Conservation (phyloP, 208 protist genomes). For the Leishmania lainsoni region DNA sequence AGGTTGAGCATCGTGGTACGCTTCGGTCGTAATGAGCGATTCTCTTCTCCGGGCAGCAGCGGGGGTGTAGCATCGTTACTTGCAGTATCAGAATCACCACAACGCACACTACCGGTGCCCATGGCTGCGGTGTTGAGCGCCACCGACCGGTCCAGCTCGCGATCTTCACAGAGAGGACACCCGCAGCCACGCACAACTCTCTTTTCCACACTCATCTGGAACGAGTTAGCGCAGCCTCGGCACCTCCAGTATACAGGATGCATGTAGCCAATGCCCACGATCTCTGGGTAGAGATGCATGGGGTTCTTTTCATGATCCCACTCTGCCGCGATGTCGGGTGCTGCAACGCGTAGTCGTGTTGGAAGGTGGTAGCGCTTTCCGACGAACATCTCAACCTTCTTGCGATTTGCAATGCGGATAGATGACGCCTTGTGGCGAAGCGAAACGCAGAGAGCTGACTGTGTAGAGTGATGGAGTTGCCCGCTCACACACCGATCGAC, state of each 20-base stretch:
- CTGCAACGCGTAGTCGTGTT: slow-evolving; percentile 81
- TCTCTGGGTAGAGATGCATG: slow-evolving; percentile 82
- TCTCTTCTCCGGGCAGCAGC: slow-evolving; percentile 62
- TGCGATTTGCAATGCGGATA: slow-evolving; percentile 82
- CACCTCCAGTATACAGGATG: slow-evolving; percentile 83
- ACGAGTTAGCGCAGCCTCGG: slow-evolving; percentile 48
- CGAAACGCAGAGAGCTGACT: not conserved
- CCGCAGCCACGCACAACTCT: slow-evolving; percentile 85
- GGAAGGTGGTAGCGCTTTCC: slow-evolving; percentile 83
- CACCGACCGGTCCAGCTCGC: slow-evolving; percentile 1
- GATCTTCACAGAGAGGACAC: slow-evolving; percentile 60
- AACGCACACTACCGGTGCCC: not conserved
- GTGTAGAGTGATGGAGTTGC: not conserved
- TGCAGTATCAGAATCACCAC: not conserved
- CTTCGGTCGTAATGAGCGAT: slow-evolving; percentile 70
- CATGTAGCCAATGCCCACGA: slow-evolving; percentile 83
- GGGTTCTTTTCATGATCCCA: slow-evolving; percentile 89
- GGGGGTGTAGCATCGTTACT: not conserved
- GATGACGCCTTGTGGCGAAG: slow-evolving; percentile 38
- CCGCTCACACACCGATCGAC: not conserved
- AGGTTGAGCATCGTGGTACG: slow-evolving; percentile 78
- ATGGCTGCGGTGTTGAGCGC: not conserved
- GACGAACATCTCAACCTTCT: slow-evolving; percentile 85
- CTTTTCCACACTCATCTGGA: slow-evolving; percentile 88
- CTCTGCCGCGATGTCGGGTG: slow-evolving; percentile 86